These are phyloP conservation scores for Posidonia australis DNA, from an alignment of 106 monocot species.

Conservation along the genomic window DNA sequence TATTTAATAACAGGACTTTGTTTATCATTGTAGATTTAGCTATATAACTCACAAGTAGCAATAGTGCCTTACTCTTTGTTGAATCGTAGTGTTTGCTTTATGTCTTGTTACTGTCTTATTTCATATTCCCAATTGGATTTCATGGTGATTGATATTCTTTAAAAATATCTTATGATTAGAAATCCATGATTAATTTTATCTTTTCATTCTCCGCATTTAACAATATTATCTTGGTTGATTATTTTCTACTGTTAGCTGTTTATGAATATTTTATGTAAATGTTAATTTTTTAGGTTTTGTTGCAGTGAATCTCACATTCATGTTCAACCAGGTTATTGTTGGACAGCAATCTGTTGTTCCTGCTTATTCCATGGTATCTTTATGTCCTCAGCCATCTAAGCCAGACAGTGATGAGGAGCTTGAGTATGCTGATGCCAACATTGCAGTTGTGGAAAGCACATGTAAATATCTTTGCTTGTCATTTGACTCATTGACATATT, in stretches of 20 bases:
- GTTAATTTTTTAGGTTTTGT: not conserved
- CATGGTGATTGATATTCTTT: not conserved
- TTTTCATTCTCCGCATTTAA: too few species aligned
- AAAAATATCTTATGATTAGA: not conserved
- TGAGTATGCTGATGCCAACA: constrained; percentile 81
- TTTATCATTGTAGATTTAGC: too few species aligned
- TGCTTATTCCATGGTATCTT: constrained; percentile 84
- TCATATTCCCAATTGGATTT: not conserved
- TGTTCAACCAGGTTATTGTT: constrained; percentile 66
- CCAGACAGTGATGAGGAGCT: constrained; percentile 98
- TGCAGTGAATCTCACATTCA: not conserved
- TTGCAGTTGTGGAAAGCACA: constrained; percentile 53
- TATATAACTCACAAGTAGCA: too few species aligned
- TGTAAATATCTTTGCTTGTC: constrained; percentile 29
- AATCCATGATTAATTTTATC: too few species aligned
- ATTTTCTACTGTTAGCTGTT: too few species aligned
- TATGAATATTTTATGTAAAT: too few species aligned
- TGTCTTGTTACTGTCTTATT: not conserved
- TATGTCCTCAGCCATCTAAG: constrained; percentile 77
- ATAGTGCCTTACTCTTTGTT: too few species aligned
- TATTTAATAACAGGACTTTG: too few species aligned
- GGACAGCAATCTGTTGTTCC: constrained; percentile 63
- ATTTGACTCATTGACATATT: not conserved
- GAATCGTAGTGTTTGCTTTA: not conserved
- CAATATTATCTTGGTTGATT: too few species aligned